These are phyloP conservation scores for Lathyrus aphaca DNA, from an alignment of 306 rosid genomes.

Conservation along the genomic window DNA sequence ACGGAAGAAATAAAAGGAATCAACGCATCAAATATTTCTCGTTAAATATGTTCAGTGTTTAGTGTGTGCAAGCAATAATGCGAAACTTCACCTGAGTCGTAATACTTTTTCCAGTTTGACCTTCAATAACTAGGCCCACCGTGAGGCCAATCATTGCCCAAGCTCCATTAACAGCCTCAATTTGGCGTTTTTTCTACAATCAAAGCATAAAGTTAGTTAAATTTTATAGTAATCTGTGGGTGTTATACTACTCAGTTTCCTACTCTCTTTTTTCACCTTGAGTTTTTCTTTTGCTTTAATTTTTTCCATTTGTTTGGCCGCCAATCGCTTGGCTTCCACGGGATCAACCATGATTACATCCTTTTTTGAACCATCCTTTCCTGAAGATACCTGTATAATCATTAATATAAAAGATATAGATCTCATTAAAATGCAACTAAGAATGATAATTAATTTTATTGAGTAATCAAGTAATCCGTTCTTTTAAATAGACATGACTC, in stretches of 20 bases:
- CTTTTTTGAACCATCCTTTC: constrained; percentile 48
- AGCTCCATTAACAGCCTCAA: constrained; percentile 94
- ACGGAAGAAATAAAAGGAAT: constrained; percentile 26
- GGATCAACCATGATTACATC: constrained; percentile 95
- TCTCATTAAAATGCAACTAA: constrained; percentile 17
- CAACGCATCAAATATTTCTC: constrained; percentile 24
- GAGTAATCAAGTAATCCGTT: not conserved
- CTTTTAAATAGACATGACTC: not conserved
- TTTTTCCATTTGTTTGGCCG: constrained; percentile 83
- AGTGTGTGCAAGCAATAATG: no score
- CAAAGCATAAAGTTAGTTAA: constrained; percentile 41
- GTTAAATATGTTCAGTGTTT: not conserved
- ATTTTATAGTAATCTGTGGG: constrained; percentile 26
- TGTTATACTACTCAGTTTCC: constrained; percentile 23
- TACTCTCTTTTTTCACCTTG: constrained; percentile 57
- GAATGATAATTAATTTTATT: constrained; percentile 4
- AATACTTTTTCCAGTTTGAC: constrained; percentile 80
- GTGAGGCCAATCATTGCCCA: constrained; percentile 98
- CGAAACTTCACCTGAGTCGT: constrained; percentile 61
- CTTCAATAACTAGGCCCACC: constrained; percentile 80
- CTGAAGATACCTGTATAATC: constrained; percentile 62
- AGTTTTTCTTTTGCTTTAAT: constrained; percentile 78
- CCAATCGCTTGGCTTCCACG: constrained; percentile 87
- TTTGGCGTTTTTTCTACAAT: constrained; percentile 73
- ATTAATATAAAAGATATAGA: constrained; percentile 20